Evolutionary conservation across 257 asterid species (phyloP), one percentile per base, ranked within the genome.

Genomic region (Solanum rostratum): DNA sequence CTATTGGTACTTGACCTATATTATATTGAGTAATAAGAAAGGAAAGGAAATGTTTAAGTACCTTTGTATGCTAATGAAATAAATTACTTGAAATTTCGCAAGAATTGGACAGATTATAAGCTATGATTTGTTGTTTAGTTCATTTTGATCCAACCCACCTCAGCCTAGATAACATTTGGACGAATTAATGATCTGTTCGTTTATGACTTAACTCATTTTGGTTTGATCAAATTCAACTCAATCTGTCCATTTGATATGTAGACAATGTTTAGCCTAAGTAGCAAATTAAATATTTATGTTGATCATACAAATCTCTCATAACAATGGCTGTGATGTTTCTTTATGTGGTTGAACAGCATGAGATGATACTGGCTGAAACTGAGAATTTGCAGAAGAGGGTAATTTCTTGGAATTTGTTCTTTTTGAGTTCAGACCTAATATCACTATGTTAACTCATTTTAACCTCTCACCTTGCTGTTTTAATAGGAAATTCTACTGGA

Each of bases 371-470:
- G 24, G 97, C 95, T 45, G 99, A 95, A 91, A 92, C 91, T 68
- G 98, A 95, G 87, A 80, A 78, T 45, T 81, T 94, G 90, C 98
- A 93, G 89, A 94, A 94, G 88, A 94, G 97, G 96, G 99, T 95
- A 93, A 88, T 29, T 71, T 10, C 39, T 59, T 30, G 43, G 30
- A 80, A 66, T 37, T 45, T 49, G 81, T 45, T 45, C 12, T 22
- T 68, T 33, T 33, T 30, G 3, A 14, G 24, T 33, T 18, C 24
- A 68, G 76, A 68, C 24, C 49, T 33, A 19, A 68, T 68, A 37
- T 18, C 3, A 33, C 49, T 33, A 33, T 68, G 27, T 10, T 66
- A 11, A 1, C 24, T 7, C 14, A 33, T 66, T 24, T 19, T 52
- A n/a, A 29, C 55, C 5, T 24, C 22, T 78, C 27, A 68, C 41